These are phyloP conservation scores for Bonia amplexicaulis DNA, from an alignment of 176 grass and related monocot genomes.

Conservation along the genomic window DNA sequence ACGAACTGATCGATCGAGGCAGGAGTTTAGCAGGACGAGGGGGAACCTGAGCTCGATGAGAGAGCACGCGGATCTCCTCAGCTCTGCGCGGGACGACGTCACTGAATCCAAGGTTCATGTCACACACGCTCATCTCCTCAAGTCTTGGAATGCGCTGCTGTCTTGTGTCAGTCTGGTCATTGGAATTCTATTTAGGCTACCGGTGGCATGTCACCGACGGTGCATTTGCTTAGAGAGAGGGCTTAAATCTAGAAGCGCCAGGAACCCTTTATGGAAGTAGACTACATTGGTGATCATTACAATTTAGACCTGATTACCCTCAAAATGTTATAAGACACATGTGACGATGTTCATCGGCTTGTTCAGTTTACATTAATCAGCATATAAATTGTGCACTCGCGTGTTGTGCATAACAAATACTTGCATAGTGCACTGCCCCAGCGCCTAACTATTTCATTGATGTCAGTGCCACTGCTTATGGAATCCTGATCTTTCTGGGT, in stretches of 20 bases:
- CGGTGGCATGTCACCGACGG: conserved; percentile 74
- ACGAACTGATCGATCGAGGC: not conserved
- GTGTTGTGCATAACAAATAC: conserved; percentile 1
- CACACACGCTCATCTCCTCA: not conserved
- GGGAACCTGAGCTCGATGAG: conserved; percentile 86
- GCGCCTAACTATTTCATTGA: conserved; percentile 33
- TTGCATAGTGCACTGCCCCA: not conserved
- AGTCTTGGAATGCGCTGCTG: not conserved
- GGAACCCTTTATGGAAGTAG: not conserved
- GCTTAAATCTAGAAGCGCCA: conserved; percentile 41
- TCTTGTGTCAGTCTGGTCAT: not conserved
- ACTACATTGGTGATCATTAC: not conserved
- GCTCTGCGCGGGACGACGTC: conserved; percentile 78
- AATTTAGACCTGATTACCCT: conserved; percentile 5
- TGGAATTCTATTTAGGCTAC: conserved; percentile 46
- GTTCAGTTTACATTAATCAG: not conserved
- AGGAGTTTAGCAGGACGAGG: conserved; percentile 91
- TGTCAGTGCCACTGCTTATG: conserved; percentile 74
- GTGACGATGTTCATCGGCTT: not conserved
- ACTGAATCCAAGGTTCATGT: conserved; percentile 73
- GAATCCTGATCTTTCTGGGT: conserved; percentile 77
- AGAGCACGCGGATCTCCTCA: conserved; percentile 85
- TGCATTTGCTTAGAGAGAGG: conserved; percentile 89
- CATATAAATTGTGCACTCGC: conserved; percentile 11
- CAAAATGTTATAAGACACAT: not conserved